Base-by-base conservation (phyloP, 192 early-diverging fungal genomes). In the Anaeromyces robustus region DNA sequence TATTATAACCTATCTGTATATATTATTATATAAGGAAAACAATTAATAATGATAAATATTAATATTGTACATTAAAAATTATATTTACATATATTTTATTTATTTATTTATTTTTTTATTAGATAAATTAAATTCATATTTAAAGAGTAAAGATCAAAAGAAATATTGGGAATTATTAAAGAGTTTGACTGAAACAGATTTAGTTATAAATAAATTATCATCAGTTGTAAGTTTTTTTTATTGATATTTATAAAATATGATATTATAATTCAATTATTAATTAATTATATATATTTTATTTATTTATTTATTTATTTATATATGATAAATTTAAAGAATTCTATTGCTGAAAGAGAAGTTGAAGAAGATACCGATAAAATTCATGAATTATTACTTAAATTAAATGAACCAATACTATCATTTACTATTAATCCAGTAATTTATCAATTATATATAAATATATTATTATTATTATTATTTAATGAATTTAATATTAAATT, bases 391-490 rank as follows among this genome's bases (percentile, higher is more conserved):
- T 22, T 52, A 22, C 43, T 52, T 22, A 52, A 22, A 52, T 22
- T 52, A 22, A 52, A 52, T 22, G 43, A 52, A 52, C 43, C 43
- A 52, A 52, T 52, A 52, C 13, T 52, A 22, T 52, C 83, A 14
- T 90, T 92, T 30, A 83, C 85, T 26, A 86, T 89, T 32, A 91
- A 91, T 78, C 83, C 86, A 30, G 88, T 92, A 86, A 81, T 41
- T 31, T 6, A 77, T 82, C 18, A 30, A 12, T 16, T 31, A 19
- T n/a, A 84, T 68, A 31, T 6, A 34, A 30, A 28, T 86, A 87
- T 30, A 28, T 81, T 26, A 30, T 28, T 12, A 7, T 82, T 22
- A 29, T 26, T 87, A 87, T 77, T 83, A 83, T 26, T 30, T 4
- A 59, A 12, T 78, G 4, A 34, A 28, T 16, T 12, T 43, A 16